Conservation (phyloP, 768 basidiomycete species). For the Hebeloma cylindrosporum region DNA sequence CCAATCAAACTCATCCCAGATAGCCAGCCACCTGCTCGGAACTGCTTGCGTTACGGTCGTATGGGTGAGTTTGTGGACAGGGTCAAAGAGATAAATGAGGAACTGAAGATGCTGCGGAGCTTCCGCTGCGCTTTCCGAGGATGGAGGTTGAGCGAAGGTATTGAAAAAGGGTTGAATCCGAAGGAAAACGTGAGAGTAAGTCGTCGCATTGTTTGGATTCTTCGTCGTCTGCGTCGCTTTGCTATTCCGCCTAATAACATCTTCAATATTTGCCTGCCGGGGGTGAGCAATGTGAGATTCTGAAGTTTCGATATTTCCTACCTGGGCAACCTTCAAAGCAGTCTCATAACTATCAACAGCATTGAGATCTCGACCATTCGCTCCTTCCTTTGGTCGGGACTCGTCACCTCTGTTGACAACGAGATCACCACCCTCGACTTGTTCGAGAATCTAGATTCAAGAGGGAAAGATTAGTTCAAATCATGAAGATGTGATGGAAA, state of each 20-base stretch:
- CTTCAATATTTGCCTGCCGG: conserved; percentile 71
- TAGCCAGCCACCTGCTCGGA: conserved; percentile 80
- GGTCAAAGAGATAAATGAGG: conserved; percentile 72
- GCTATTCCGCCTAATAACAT: conserved; percentile 64
- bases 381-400: conserved; percentile 64
- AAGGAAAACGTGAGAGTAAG: conserved; percentile 88
- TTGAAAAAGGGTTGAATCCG: conserved; percentile 88
- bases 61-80: conserved; percentile 72
- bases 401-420: conserved; percentile 83
- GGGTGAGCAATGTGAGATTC: not conserved
- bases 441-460: conserved; percentile 89
- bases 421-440: conserved; percentile 91
- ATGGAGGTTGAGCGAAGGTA: conserved; percentile 45
- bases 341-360: conserved; percentile 82
- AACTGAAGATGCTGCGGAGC: conserved; percentile 61
- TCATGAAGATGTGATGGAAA: conserved; percentile 7
- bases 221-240: conserved; percentile 31
- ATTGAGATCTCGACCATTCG: conserved; percentile 66
- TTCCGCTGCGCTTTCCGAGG: conserved; percentile 33
- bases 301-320: conserved; percentile 28
- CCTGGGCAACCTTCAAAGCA: conserved; percentile 84
- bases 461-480: too few relatives aligned
- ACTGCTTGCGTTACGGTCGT: conserved; percentile 82
- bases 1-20: conserved; percentile 94
- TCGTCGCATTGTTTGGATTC: conserved; percentile 51